phyloP scores from a whole-genome alignment of 1,139 yeast species.

The Eremothecium coryli region DNA sequence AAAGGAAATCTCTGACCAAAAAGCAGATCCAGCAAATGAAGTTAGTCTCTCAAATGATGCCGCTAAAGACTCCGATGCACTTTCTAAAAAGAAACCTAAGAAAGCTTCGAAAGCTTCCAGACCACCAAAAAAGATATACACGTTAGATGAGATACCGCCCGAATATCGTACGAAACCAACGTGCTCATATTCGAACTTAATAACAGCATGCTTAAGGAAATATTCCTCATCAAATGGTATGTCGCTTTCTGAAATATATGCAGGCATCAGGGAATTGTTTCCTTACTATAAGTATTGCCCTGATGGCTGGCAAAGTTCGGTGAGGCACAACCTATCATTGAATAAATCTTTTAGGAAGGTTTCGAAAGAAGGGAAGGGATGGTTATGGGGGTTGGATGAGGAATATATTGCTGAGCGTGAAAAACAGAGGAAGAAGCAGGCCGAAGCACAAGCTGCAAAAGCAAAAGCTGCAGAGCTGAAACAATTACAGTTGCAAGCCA shows the following conservation, averaged over 20 bases:
- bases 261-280: slow-evolving; percentile 74
- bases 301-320: slow-evolving; percentile 96
- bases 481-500: slow-evolving; percentile 40
- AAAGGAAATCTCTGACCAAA: slow-evolving; percentile 4
- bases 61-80: slow-evolving; percentile 6
- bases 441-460: slow-evolving; percentile 49
- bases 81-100: slow-evolving; percentile 26
- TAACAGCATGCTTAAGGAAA: slow-evolving; percentile 66
- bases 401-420: slow-evolving; percentile 75
- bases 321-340: slow-evolving; percentile 76
- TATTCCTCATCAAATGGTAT: slow-evolving; percentile 60
- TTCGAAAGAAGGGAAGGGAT: slow-evolving; percentile 75
- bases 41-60: slow-evolving; percentile 10
- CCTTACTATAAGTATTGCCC: slow-evolving; percentile 91
- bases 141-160: slow-evolving; percentile 74
- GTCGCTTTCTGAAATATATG: slow-evolving; percentile 77
- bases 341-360: slow-evolving; percentile 77
- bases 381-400: slow-evolving; percentile 90
- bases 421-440: slow-evolving; percentile 58
- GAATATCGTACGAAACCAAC: slow-evolving; percentile 78
- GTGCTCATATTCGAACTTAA: slow-evolving; percentile 67
- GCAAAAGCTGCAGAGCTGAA: slow-evolving; percentile 49
- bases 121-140: slow-evolving; percentile 51
- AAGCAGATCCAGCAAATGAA: slow-evolving; percentile 7
- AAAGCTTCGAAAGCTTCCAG: slow-evolving; percentile 45